A percentile compares a stretch with the other conserved stretches of the same genome.
phyloP scores from a whole-genome alignment of 202 grass and related monocot species.

The Sporobolus alterniflorus region DNA sequence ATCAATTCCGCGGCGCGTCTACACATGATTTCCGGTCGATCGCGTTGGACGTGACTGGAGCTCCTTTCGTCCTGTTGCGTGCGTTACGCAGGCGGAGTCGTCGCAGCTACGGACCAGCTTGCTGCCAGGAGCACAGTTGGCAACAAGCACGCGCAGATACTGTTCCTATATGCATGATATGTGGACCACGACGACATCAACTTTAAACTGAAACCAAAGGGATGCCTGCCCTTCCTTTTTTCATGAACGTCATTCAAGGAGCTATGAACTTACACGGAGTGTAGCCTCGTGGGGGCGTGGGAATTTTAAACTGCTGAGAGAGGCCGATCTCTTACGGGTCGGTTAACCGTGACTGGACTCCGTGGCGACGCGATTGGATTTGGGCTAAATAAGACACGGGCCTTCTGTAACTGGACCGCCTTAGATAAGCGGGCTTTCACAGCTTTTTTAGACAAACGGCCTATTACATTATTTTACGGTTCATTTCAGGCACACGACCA shows the following conservation, averaged over 20 bases:
- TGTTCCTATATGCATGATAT: too few species aligned
- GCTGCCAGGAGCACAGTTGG: background rate
- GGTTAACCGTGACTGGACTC: too few species aligned
- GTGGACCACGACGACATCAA: too few species aligned
- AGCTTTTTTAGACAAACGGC: too few species aligned
- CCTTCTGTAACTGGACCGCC: background rate
- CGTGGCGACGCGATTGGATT: background rate
- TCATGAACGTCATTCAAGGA: too few species aligned
- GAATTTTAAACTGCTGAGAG: too few species aligned
- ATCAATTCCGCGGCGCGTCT: background rate
- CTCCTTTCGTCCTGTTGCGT: slow-evolving; percentile 4
- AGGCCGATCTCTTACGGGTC: too few species aligned
- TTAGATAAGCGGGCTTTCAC: background rate
- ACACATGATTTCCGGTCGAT: background rate
- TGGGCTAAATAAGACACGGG: background rate
- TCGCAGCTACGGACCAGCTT: background rate
- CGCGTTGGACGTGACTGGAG: slow-evolving; percentile 16
- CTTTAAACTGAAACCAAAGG: too few species aligned
- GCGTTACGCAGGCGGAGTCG: background rate
- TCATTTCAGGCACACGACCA: slow-evolving; percentile 19
- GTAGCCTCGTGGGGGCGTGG: too few species aligned
- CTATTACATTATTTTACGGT: too few species aligned
- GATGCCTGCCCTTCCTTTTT: too few species aligned
- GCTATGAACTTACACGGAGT: too few species aligned
- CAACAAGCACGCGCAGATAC: background rate